These are phyloP conservation scores for Blakeslea trispora DNA, from an alignment of 371 early-diverging fungal genomes.

Conservation along the genomic window DNA sequence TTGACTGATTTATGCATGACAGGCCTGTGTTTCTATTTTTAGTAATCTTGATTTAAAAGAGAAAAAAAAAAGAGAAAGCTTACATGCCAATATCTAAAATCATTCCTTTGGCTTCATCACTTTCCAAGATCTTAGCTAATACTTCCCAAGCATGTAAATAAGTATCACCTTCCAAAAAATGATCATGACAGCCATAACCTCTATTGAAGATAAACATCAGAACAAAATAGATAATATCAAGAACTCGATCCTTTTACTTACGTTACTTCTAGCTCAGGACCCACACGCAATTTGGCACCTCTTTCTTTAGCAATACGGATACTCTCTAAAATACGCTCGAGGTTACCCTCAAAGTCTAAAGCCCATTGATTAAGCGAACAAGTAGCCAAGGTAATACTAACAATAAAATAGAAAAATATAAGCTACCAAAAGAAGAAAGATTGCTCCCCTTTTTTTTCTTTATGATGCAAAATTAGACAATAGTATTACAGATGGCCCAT, in stretches of 20 bases:
- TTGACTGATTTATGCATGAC: slow-evolving; percentile 86
- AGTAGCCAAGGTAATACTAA: slow-evolving; percentile 74
- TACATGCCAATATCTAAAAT: slow-evolving; percentile 94
- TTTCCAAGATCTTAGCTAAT: slow-evolving; percentile 69
- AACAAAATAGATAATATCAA: neutral
- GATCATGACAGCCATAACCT: slow-evolving; percentile 98
- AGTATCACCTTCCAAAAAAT: slow-evolving; percentile 95
- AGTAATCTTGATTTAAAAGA: no score
- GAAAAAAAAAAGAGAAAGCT: no score
- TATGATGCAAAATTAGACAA: no score
- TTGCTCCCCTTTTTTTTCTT: no score
- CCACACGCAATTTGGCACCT: slow-evolving; percentile 87
- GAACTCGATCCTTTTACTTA: slow-evolving; percentile 30
- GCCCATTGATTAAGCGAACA: slow-evolving; percentile 97
- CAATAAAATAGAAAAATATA: no score
- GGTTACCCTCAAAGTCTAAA: slow-evolving; percentile 94
- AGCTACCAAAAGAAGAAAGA: no score
- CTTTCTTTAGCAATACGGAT: slow-evolving; percentile 80
- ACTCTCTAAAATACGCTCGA: slow-evolving; percentile 80
- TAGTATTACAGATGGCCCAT: no score
- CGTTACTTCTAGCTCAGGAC: slow-evolving; percentile 97
- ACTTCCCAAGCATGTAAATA: slow-evolving; percentile 95
- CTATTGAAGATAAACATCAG: no score
- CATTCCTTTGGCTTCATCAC: slow-evolving; percentile 73
- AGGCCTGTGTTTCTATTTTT: slow-evolving; percentile 65